Percentiles rank a stretch among this genome's conserved stretches.
Conservation (phyloP, 495 filamentous ascomycete genomes). For the Penicillium desertorum region DNA sequence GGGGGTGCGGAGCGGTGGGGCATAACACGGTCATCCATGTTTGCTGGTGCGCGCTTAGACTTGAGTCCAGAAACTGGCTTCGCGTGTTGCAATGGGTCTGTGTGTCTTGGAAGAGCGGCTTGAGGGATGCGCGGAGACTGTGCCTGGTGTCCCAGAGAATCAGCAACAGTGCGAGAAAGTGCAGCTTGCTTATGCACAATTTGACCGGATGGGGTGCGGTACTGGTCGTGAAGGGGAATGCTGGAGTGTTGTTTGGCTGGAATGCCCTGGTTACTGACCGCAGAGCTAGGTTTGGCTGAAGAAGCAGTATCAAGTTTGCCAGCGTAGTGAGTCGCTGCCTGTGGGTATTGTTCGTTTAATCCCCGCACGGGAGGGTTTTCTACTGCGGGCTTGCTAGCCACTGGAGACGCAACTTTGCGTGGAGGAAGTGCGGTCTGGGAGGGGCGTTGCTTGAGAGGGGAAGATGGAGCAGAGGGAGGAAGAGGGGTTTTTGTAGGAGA, state of each 20-base stretch:
- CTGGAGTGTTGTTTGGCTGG: constrained; percentile 3
- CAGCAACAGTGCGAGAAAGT: constrained; percentile 17
- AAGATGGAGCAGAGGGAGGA: constrained; percentile 17
- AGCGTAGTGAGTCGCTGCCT: constrained; percentile 16
- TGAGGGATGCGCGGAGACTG: constrained; percentile 7
- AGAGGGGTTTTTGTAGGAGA: constrained; percentile 22
- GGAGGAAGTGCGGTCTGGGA: constrained; percentile 7
- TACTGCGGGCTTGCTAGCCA: not conserved
- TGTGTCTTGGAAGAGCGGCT: constrained; percentile 9
- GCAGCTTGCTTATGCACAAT: constrained; percentile 11
- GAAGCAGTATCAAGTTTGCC: constrained; percentile 7
- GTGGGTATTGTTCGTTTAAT: constrained; percentile 15
- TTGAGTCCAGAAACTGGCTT: constrained; percentile 22
- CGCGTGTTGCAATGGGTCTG: constrained; percentile 8
- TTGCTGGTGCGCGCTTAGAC: constrained; percentile 27
- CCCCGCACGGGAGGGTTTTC: constrained; percentile 6
- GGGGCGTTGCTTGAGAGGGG: constrained; percentile 5
- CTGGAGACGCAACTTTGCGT: constrained; percentile 6
- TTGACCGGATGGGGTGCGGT: constrained; percentile 38
- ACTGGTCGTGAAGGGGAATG: constrained; percentile 47
- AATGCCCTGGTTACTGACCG: constrained; percentile 24
- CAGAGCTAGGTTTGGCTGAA: constrained; percentile 24
- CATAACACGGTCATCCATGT: constrained; percentile 14
- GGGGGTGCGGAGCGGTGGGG: constrained; percentile 13
- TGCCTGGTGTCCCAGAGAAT: constrained; percentile 4